Percentiles rank a stretch among this genome's conserved stretches.
Evolutionary conservation across 306 rosid genomes (phyloP).

Genomic region (Dryas alaskensis): DNA sequence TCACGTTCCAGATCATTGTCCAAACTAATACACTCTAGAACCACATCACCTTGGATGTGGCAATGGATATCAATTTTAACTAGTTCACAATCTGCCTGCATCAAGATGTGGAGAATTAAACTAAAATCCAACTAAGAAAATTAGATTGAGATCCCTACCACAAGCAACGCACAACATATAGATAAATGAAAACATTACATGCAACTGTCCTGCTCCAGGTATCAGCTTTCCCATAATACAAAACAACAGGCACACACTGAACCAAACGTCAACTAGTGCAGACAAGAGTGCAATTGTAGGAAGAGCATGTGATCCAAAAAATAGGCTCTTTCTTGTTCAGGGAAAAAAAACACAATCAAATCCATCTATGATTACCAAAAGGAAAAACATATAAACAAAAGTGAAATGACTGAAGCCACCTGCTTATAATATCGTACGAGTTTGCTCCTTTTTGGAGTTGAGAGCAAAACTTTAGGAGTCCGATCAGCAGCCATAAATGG

Average conservation of each 20-base stretch:
- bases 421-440: conserved; percentile 75
- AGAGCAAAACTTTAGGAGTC: conserved; percentile 81
- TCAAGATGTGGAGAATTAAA: conserved; percentile 27
- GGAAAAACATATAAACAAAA: neutral
- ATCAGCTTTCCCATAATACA: neutral
- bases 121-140: neutral
- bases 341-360: neutral
- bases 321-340: neutral
- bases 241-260: too few relatives aligned
- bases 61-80: conserved; percentile 92
- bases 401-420: conserved; percentile 48
- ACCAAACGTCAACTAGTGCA: neutral
- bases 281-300: neutral
- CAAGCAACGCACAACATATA: conserved; percentile 19
- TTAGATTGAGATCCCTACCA: conserved; percentile 5
- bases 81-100: conserved; percentile 80
- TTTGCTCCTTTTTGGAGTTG: conserved; percentile 88
- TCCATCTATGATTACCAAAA: neutral
- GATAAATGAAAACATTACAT: conserved; percentile 28
- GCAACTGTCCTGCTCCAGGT: neutral
- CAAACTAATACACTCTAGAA: conserved; percentile 89
- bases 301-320: neutral
- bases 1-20: conserved; percentile 78
- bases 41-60: conserved; percentile 95
- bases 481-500: conserved; percentile 87